Base-by-base conservation (phyloP, 768 basidiomycete genomes). In the Amanita pseudoporphyria region DNA sequence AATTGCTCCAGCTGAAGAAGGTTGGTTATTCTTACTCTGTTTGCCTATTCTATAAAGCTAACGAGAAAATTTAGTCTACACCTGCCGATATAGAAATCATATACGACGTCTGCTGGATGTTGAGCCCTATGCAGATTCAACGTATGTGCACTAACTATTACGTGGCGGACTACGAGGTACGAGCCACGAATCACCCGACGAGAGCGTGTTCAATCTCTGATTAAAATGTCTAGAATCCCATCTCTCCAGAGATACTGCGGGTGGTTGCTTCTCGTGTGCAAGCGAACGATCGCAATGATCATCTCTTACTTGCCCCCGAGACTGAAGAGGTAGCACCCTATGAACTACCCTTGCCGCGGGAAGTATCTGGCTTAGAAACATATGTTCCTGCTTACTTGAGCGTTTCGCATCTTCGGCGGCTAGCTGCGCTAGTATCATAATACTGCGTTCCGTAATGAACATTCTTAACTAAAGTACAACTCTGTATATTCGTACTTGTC, bases 21-120 rank as follows among this genome's bases (percentile, higher is more conserved):
- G 92, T 85, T 48, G 19, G 71, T 55, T n/a, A 32, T 21, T 26
- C 12, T 14, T 35, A 26, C n/a, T n/a, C n/a, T n/a, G n/a, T n/a
- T 5, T 31, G 16, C 49, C 12, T 24, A 32, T 28, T 4, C 18
- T 50, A 41, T 14, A n/a, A 40, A 16, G 18, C 22, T 58, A 44
- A 58, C 53, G 45, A 16, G 53, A 32, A 40, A 18, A 31, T 49
- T 24, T 40, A 94, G 92, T 86, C 94, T 10, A 89, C 93, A 2
- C 78, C 89, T 30, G 85, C 87, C 19, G 96, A 98, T 62, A 96
- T 99, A 54, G 94, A 98, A 68, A 98, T 98, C 60, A 95, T 99
- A 59, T 98, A 96, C 64, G 91, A 94, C 61, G 95, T 99, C 53
- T 98, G 95, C 73, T 98, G 96, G 95, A 98, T 98, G 87, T 74